phyloP scores from a whole-genome alignment of 768 basidiomycete species.

The Lanmaoa rubissima region DNA sequence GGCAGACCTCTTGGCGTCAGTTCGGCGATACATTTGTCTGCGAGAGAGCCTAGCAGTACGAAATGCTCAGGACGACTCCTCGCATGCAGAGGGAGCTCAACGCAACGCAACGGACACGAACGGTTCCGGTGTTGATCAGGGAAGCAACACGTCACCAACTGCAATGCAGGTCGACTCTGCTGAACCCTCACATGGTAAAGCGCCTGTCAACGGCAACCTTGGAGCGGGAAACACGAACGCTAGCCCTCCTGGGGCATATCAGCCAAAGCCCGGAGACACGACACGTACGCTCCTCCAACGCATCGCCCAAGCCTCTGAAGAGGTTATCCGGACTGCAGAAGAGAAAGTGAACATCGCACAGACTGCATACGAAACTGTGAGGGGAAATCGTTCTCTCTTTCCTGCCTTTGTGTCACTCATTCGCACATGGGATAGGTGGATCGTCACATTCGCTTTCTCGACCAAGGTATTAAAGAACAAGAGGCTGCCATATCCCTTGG shows the following conservation, averaged over 20 bases:
- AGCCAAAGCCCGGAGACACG: slow-evolving; percentile 32
- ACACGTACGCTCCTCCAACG: slow-evolving; percentile 53
- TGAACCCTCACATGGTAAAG: background rate
- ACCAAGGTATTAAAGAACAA: slow-evolving; percentile 67
- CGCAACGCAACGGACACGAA: background rate
- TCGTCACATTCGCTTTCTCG: slow-evolving; percentile 73
- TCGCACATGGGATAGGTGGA: slow-evolving; percentile 52
- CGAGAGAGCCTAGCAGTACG: slow-evolving; percentile 29
- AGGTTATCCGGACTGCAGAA: slow-evolving; percentile 60
- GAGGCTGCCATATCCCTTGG: slow-evolving; percentile 55
- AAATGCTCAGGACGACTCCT: background rate
- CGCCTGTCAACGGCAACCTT: background rate
- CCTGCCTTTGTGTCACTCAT: background rate
- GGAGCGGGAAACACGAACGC: background rate
- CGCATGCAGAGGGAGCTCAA: background rate
- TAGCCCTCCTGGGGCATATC: background rate
- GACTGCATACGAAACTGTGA: slow-evolving; percentile 67
- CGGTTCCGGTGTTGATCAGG: background rate
- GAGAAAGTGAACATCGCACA: slow-evolving; percentile 79
- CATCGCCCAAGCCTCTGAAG: slow-evolving; percentile 59
- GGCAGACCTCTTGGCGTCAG: slow-evolving; percentile 40
- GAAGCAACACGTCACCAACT: background rate
- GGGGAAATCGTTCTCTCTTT: slow-evolving; percentile 17
- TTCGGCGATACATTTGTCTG: slow-evolving; percentile 47
- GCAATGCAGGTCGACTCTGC: slow-evolving; percentile 9